Evolutionary conservation across 1,284 basidiomycete genomes (phyloP).

Genomic region (Naganishia albida): DNA sequence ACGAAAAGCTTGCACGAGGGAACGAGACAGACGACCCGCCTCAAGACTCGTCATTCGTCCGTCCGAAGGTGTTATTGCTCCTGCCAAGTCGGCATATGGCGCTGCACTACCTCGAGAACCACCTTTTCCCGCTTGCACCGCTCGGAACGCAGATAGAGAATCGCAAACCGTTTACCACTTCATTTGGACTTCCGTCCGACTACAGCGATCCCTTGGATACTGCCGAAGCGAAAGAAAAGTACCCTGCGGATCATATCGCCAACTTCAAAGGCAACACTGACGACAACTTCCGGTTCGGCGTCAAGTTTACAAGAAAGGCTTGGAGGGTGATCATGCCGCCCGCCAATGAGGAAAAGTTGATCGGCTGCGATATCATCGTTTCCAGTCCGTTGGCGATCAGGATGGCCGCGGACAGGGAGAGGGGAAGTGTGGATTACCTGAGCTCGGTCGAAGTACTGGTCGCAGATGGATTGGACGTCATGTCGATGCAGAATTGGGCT

Average conservation of each 20-base stretch:
- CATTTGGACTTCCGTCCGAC: conserved; percentile 79
- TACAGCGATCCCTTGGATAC: conserved; percentile 75
- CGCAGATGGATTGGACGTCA: conserved; percentile 88
- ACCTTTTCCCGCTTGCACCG: conserved; percentile 69
- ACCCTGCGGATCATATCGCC: conserved; percentile 86
- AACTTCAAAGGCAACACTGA: conserved; percentile 97
- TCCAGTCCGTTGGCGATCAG: conserved; percentile 90
- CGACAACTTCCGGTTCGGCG: conserved; percentile 88
- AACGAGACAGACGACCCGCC: conserved; percentile 46
- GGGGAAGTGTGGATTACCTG: conserved; percentile 82
- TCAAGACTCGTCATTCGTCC: conserved; percentile 72
- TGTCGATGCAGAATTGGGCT: conserved; percentile 99
- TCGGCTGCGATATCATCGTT: conserved; percentile 82
- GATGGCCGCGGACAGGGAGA: conserved; percentile 91
- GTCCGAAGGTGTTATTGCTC: conserved; percentile 88
- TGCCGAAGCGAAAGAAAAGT: conserved; percentile 59
- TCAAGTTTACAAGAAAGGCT: conserved; percentile 92
- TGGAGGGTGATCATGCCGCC: conserved; percentile 73
- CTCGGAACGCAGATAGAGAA: conserved; percentile 77
- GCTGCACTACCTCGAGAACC: conserved; percentile 67
- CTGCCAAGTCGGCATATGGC: conserved; percentile 90
- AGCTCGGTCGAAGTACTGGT: conserved; percentile 91
- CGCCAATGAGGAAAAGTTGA: conserved; percentile 50
- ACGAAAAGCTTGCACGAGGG: conserved; percentile 76
- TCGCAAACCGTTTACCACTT: conserved; percentile 72